These are phyloP conservation scores for Albifimbria verrucaria DNA, from an alignment of 2,329 filamentous ascomycete genomes.

Conservation along the genomic window DNA sequence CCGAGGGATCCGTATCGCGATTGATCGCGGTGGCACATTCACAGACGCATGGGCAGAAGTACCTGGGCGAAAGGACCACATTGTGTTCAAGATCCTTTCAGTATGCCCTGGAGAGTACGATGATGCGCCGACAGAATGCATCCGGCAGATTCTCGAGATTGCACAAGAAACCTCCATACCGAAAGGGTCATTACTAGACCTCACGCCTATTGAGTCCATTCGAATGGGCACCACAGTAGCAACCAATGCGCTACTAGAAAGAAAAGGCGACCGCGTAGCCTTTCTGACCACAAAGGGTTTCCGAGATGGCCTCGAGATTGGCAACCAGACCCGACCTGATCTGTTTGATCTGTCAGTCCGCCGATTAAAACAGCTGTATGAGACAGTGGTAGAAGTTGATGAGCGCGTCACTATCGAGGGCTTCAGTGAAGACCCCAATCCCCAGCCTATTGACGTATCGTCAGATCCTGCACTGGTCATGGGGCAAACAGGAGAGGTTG, in stretches of 20 bases:
- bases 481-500: conserved; percentile 65
- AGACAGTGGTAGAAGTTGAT: conserved; percentile 68
- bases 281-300: conserved; percentile 71
- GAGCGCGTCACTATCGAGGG: conserved; percentile 72
- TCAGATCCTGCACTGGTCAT: conserved; percentile 56
- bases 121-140: conserved; percentile 72
- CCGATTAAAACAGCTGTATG: conserved; percentile 66
- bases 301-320: conserved; percentile 68
- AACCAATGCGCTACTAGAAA: conserved; percentile 72
- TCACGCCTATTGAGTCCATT: conserved; percentile 55
- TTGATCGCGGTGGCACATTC: conserved; percentile 7
- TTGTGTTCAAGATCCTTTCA: conserved; percentile 60
- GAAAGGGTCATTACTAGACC: conserved; percentile 29
- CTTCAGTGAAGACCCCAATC: conserved; percentile 66
- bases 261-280: conserved; percentile 69
- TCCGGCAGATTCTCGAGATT: conserved; percentile 44
- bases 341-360: conserved; percentile 71
- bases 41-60: conserved; percentile 11
- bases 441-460: conserved; percentile 41
- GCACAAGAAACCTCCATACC: conserved; percentile 28
- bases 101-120: conserved; percentile 70
- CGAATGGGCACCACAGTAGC: conserved; percentile 81
- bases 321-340: conserved; percentile 69
- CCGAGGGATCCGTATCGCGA: conserved; percentile 7
- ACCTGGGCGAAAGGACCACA: conserved; percentile 6